Base-by-base conservation (phyloP, 805 yeast genomes). In the Candida pseudoglaebosa region DNA sequence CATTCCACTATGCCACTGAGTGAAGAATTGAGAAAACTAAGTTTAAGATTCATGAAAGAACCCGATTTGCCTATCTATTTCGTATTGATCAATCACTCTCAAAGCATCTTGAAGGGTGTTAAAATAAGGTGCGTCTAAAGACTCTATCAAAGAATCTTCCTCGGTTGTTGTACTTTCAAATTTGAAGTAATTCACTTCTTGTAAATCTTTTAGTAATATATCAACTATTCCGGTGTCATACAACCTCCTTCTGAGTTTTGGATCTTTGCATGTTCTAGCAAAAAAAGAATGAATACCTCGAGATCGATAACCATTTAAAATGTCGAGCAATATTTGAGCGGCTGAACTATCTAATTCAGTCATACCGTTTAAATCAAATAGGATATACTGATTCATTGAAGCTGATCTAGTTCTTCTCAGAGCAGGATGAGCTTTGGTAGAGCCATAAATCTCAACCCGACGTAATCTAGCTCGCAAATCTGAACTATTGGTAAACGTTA, bases 401-500 rank as follows among this genome's bases (percentile, higher is more conserved):
- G 42, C 59, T 32, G 54, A 62, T 33, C 73, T 46, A 39, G 55
- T 56, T 35, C 67, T 34, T 43, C 58, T 65, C 46, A 51, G 55
- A 1, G 70, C 73, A 0, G 74, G 74, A 41, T 68, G 74, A 0
- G 71, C 70, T 37, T 52, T 59, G 2, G 71, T 59, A 1, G 72
- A 65, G 6, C 74, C 74, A 41, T 61, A 66, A 56, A 64, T 49
- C 41, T 68, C 74, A 9, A 68, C 65, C 29, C 74, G 39, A 41
- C 59, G 62, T 26, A 68, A 54, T 28, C 74, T 47, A 12, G 64
- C 45, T 34, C 62, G 54, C 37, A 68, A 50, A 43, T 86, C 95
- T 19, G 83, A 83, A 5, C 90, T 74, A 57, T 90, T 89, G 28
- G 95, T 87, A 59, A 89, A 89, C 4, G 90, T 86, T 43, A 89